These are phyloP conservation scores for Platanthera zijinensis DNA, from an alignment of 106 monocot species.

Conservation along the genomic window DNA sequence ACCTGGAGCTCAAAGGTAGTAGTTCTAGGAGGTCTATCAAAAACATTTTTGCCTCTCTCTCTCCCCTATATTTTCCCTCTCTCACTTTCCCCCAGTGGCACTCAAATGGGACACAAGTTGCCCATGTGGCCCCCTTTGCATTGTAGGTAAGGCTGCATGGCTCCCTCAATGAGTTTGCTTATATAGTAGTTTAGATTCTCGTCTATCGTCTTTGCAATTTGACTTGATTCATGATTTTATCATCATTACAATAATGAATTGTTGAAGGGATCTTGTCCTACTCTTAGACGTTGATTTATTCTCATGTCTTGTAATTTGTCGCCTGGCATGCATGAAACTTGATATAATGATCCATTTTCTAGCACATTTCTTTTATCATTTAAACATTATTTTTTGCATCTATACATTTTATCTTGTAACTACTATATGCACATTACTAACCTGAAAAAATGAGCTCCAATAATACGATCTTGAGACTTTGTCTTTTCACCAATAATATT, in stretches of 20 bases:
- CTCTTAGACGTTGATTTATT: neutral
- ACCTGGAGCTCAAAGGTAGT: too few species aligned
- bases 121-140: too few species aligned
- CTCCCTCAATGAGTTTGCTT: too few species aligned
- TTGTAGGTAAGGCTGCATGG: too few species aligned
- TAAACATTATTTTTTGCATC: neutral
- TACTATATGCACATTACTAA: conserved; percentile 11
- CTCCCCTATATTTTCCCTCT: too few species aligned
- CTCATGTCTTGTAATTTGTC: neutral
- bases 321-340: neutral
- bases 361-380: neutral
- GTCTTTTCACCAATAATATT: conserved; percentile 73
- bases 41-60: too few species aligned
- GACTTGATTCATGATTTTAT: neutral
- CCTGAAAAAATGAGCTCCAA: conserved; percentile 95
- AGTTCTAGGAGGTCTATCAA: too few species aligned
- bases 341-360: neutral
- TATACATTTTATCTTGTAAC: neutral
- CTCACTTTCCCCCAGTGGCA: too few species aligned
- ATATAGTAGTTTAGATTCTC: neutral
- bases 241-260: neutral
- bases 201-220: neutral
- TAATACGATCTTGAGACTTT: conserved; percentile 69
- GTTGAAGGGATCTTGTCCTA: neutral
- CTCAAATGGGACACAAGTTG: too few species aligned